phyloP scores from a whole-genome alignment of 495 filamentous ascomycete genomes.

The Lophiostoma macrostomum region DNA sequence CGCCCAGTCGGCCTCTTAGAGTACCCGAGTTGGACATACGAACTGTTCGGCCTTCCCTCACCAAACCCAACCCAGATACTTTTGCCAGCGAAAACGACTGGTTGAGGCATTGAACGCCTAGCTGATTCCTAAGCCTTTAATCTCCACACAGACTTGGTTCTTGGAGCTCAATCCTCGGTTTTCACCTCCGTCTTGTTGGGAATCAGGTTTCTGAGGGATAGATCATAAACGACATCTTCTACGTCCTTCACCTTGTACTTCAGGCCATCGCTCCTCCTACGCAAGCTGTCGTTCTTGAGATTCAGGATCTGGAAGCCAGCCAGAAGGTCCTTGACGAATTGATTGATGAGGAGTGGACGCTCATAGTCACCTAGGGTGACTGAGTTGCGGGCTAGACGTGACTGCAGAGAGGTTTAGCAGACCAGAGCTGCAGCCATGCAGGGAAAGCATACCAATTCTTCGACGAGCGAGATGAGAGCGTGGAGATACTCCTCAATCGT shows the following conservation, averaged over 20 bases:
- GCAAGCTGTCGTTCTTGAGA: constrained; percentile 88
- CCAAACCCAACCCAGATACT: no score
- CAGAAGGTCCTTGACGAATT: constrained; percentile 92
- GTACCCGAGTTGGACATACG: no score
- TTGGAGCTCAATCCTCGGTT: no score
- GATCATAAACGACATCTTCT: constrained; percentile 95
- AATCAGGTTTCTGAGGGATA: constrained; percentile 80
- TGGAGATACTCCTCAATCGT: constrained; percentile 96
- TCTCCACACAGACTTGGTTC: no score
- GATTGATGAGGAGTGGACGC: constrained; percentile 77
- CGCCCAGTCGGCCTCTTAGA: no score
- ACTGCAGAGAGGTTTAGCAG: constrained; percentile 41
- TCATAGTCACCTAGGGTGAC: constrained; percentile 88
- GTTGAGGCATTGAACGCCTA: no score
- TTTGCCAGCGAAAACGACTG: no score
- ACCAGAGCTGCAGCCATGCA: not conserved
- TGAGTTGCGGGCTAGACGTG: constrained; percentile 89
- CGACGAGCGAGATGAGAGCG: constrained; percentile 75
- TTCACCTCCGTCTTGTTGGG: constrained; percentile 42
- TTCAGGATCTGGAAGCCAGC: constrained; percentile 96
- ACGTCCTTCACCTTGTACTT: constrained; percentile 96
- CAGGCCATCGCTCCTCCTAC: constrained; percentile 84
- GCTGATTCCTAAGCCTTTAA: no score
- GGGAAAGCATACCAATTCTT: constrained; percentile 64
- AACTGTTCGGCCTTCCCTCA: no score